A percentile compares a stretch with the other conserved stretches of the same genome.
These are phyloP conservation scores for Starmera caribaea DNA, from an alignment of 805 yeast genomes.

Conservation along the genomic window DNA sequence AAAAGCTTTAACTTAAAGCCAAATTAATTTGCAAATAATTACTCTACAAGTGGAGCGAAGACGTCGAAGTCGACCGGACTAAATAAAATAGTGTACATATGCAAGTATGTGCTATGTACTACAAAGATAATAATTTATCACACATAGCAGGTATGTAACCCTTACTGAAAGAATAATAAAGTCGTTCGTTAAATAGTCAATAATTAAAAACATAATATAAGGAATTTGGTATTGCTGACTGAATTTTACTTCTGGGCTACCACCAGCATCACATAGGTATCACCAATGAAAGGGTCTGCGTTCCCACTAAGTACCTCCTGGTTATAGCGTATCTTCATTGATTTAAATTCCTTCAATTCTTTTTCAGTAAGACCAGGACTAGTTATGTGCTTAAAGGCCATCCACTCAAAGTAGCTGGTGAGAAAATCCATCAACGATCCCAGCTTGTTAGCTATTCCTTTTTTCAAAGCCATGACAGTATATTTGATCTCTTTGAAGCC, in stretches of 20 bases:
- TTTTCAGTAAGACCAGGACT: slow-evolving; percentile 5
- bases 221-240: too few species aligned
- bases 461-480: slow-evolving; percentile 12
- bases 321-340: slow-evolving; percentile 12
- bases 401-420: slow-evolving; percentile 12
- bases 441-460: slow-evolving; percentile 12
- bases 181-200: too few species aligned
- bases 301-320: slow-evolving; percentile 10
- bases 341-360: slow-evolving; percentile 9
- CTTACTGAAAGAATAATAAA: too few species aligned
- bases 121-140: too few species aligned
- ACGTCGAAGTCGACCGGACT: too few species aligned
- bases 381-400: slow-evolving; percentile 11
- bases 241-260: slow-evolving; percentile 8
- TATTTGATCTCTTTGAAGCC: slow-evolving; percentile 14
- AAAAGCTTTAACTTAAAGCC: too few species aligned
- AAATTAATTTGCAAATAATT: too few species aligned
- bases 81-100: too few species aligned
- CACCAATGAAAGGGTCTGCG: slow-evolving; percentile 14
- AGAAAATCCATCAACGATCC: slow-evolving; percentile 16
- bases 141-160: too few species aligned
- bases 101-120: too few species aligned
- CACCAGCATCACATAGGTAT: slow-evolving; percentile 15
- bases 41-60: too few species aligned
- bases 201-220: too few species aligned